These are phyloP conservation scores for Nitzschia inconspicua DNA, from an alignment of 108 stramenopile species.

Conservation along the genomic window DNA sequence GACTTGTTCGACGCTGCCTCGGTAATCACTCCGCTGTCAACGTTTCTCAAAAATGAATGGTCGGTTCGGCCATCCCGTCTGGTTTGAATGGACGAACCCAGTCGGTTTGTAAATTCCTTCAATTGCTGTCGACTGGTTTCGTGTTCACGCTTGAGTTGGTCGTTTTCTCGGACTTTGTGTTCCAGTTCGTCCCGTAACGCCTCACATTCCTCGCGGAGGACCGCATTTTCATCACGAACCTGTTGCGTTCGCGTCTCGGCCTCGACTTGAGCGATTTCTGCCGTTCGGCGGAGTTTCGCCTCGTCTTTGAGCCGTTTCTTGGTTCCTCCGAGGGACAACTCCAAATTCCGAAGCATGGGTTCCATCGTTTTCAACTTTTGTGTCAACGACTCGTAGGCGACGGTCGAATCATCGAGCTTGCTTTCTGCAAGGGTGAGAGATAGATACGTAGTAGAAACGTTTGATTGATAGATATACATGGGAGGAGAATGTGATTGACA, in stretches of 20 bases:
- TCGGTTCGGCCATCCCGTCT: constrained; percentile 1
- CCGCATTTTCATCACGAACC: constrained; percentile 28
- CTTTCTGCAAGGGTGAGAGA: constrained; percentile 27
- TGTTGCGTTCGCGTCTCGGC: constrained; percentile 36
- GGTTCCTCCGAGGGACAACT: constrained; percentile 32
- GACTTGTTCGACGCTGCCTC: not conserved
- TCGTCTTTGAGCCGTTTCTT: constrained; percentile 41
- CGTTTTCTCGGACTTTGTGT: constrained; percentile 35
- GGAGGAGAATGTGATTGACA: not conserved
- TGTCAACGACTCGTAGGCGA: constrained; percentile 48
- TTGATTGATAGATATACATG: not conserved
- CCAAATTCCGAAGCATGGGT: constrained; percentile 48
- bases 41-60: not conserved
- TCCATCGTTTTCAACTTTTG: constrained; percentile 45
- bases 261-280: constrained; percentile 47
- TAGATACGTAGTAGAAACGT: not conserved
- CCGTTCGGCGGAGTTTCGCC: constrained; percentile 37
- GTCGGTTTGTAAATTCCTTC: constrained; percentile 34
- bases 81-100: constrained; percentile 9
- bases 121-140: constrained; percentile 26
- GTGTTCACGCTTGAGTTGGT: constrained; percentile 36
- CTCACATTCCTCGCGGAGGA: constrained; percentile 42
- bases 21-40: constrained; percentile 4
- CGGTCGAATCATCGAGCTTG: constrained; percentile 43
- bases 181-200: constrained; percentile 44